These are phyloP conservation scores for Chaetomium tenue DNA, from an alignment of 495 filamentous ascomycete genomes.

Conservation along the genomic window DNA sequence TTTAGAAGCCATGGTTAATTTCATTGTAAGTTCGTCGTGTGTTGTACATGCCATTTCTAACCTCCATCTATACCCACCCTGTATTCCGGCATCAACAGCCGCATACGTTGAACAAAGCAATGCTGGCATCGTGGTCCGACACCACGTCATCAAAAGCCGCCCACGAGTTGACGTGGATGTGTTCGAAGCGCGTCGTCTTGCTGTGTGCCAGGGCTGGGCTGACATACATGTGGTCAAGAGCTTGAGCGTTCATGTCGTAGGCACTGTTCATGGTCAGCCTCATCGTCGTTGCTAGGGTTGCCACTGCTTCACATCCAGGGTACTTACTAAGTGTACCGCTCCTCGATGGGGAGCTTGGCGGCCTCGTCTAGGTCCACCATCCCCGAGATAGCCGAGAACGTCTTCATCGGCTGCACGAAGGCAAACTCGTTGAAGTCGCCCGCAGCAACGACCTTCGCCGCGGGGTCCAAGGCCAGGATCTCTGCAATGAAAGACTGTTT, in stretches of 20 bases:
- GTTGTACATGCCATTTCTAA: not conserved
- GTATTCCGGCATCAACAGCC: conserved; percentile 16
- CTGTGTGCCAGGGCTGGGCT: conserved; percentile 38
- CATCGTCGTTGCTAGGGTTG: not conserved
- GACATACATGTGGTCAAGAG: conserved; percentile 62
- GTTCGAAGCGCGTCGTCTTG: conserved; percentile 48
- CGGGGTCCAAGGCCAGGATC: conserved; percentile 45
- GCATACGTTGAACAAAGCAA: conserved; percentile 57
- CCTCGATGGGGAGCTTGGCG: conserved; percentile 40
- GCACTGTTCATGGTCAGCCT: conserved; percentile 30
- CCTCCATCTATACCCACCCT: no score
- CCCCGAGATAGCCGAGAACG: conserved; percentile 42
- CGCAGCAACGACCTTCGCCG: conserved; percentile 48
- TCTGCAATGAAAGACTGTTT: conserved; percentile 35
- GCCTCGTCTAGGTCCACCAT: conserved; percentile 57
- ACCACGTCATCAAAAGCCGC: conserved; percentile 42
- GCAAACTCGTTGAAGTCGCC: conserved; percentile 67
- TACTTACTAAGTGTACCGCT: conserved; percentile 58
- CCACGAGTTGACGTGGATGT: conserved; percentile 64
- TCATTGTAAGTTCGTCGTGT: no score
- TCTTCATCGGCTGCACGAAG: conserved; percentile 51
- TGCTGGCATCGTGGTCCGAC: conserved; percentile 61
- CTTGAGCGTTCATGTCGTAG: conserved; percentile 43
- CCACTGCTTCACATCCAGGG: not conserved
- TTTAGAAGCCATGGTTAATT: no score